Evolutionary conservation across 169 alveolate genomes (phyloP).

Genomic region (Plasmodium knowlesi): DNA sequence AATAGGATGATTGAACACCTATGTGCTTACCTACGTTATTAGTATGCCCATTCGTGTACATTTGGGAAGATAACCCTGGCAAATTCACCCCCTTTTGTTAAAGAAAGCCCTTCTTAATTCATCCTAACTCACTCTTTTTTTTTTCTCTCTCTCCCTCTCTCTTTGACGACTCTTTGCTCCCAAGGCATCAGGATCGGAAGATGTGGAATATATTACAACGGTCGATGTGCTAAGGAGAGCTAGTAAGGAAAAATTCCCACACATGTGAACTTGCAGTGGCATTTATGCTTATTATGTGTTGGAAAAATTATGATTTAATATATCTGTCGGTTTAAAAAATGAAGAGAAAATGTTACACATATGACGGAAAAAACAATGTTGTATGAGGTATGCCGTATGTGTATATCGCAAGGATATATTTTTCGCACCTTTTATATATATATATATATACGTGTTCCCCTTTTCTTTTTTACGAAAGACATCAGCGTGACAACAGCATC

Average conservation of each 20-base stretch:
- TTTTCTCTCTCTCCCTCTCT: no score
- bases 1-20: not conserved
- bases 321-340: not conserved
- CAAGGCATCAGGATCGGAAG: conserved; percentile 82
- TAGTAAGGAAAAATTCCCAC: conserved; percentile 74
- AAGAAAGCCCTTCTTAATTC: not conserved
- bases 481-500: conserved; percentile 64
- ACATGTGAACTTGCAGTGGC: not conserved
- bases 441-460: conserved; percentile 1
- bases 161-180: not conserved
- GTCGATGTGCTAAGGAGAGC: conserved; percentile 84
- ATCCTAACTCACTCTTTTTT: not conserved
- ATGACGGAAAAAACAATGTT: not conserved
- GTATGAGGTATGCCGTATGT: not conserved
- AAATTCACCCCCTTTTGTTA: not conserved
- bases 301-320: not conserved
- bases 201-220: conserved; percentile 83
- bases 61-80: not conserved
- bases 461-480: conserved; percentile 77
- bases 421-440: not conserved
- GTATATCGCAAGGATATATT: not conserved
- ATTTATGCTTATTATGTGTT: not conserved
- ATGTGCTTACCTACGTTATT: not conserved
- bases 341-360: not conserved
- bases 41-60: not conserved